Evolutionary conservation across 805 yeast genomes (phyloP).

Genomic region (Ogataea corticis): DNA sequence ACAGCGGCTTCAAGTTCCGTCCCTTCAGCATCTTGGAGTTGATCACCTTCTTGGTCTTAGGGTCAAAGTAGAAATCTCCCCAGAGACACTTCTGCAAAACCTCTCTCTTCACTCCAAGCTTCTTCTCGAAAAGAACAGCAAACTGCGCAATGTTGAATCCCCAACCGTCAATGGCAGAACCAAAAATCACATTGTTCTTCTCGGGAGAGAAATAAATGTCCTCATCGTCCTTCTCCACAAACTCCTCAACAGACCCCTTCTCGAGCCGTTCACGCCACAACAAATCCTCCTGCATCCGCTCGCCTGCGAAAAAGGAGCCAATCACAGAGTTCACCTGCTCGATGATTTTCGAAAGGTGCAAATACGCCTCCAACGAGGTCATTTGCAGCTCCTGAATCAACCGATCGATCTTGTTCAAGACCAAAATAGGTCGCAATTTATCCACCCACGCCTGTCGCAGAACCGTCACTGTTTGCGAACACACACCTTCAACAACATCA

Average conservation of each 20-base stretch:
- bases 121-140: conserved; percentile 80
- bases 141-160: conserved; percentile 91
- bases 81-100: conserved; percentile 84
- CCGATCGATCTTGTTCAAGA: conserved; percentile 89
- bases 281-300: conserved; percentile 85
- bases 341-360: conserved; percentile 71
- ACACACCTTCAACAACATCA: conserved; percentile 97
- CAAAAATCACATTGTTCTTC: conserved; percentile 85
- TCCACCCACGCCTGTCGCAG: conserved; percentile 95
- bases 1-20: conserved; percentile 68
- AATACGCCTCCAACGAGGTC: conserved; percentile 81
- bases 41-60: conserved; percentile 82
- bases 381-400: conserved; percentile 78
- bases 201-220: conserved; percentile 87
- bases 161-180: conserved; percentile 95
- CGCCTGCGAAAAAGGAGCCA: conserved; percentile 91
- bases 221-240: conserved; percentile 73
- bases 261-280: conserved; percentile 70
- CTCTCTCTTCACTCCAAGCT: conserved; percentile 79
- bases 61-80: conserved; percentile 92
- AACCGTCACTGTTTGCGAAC: conserved; percentile 95
- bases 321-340: conserved; percentile 95
- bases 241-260: conserved; percentile 47
- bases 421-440: conserved; percentile 81
- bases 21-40: conserved; percentile 65